A percentile compares a stretch with the other conserved stretches of the same genome.
Evolutionary conservation across 108 stramenopile genomes (phyloP).

Genomic region (Cyclotella kingstonii): DNA sequence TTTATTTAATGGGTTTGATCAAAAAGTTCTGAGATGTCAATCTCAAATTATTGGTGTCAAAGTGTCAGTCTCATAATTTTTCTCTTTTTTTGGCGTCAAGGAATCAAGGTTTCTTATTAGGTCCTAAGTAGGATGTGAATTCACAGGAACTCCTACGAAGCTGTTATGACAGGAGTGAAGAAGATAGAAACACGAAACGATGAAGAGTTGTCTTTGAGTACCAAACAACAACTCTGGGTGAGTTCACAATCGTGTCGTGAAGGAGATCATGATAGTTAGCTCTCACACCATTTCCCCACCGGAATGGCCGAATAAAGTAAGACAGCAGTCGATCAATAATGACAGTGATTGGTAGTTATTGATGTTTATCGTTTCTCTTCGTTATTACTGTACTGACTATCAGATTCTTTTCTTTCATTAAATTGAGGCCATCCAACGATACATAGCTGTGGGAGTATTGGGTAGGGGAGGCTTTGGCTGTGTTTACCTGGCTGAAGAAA

Average conservation of each 20-base stretch:
- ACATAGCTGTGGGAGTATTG: slow-evolving; percentile 69
- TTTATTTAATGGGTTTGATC: too few species aligned
- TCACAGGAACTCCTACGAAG: too few species aligned
- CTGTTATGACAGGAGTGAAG: too few species aligned
- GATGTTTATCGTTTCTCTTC: neutral
- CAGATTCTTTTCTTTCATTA: neutral
- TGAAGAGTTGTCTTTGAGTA: too few species aligned
- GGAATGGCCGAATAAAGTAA: neutral
- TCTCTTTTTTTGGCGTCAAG: too few species aligned
- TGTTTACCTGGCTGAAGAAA: slow-evolving; percentile 76
- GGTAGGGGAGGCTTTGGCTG: slow-evolving; percentile 73
- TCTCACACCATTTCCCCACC: neutral
- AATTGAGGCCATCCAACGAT: slow-evolving; percentile 65
- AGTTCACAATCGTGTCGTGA: neutral
- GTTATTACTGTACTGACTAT: neutral
- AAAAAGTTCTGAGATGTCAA: too few species aligned
- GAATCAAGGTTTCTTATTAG: too few species aligned
- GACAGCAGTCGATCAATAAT: neutral
- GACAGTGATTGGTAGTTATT: neutral
- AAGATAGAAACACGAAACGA: too few species aligned
- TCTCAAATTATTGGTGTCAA: too few species aligned
- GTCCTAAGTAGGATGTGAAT: too few species aligned
- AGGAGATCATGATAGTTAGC: neutral
- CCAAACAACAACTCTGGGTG: neutral
- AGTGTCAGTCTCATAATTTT: too few species aligned